Evolutionary conservation across 306 rosid species (phyloP).

Genomic region (Comarum palustre): DNA sequence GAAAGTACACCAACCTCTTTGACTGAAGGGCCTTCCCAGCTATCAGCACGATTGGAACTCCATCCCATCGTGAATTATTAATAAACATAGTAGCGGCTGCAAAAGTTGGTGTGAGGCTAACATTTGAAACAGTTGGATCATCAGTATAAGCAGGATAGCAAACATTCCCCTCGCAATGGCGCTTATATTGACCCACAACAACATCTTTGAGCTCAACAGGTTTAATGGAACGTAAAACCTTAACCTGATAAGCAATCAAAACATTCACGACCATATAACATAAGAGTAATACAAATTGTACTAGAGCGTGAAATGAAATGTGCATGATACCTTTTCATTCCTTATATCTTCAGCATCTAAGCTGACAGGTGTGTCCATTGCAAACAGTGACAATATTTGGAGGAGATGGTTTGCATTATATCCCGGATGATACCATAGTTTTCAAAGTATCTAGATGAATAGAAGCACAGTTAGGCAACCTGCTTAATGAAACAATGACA

Average conservation of each 20-base stretch:
- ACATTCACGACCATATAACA: background rate
- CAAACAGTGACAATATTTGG: conserved; percentile 89
- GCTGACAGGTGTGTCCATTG: conserved; percentile 98
- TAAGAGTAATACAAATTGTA: background rate
- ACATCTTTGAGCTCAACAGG: conserved; percentile 74
- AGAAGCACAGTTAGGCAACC: background rate
- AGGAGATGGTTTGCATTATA: conserved; percentile 95
- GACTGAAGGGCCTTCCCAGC: conserved; percentile 98
- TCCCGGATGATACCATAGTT: conserved; percentile 93
- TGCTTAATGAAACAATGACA: background rate
- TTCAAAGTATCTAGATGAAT: conserved; percentile 63
- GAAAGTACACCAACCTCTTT: conserved; percentile 49
- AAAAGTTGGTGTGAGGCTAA: conserved; percentile 87
- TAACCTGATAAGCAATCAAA: conserved; percentile 50
- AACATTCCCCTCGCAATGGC: conserved; percentile 67
- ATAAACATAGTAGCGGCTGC: conserved; percentile 93
- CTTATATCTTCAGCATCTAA: conserved; percentile 91
- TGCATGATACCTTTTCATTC: conserved; percentile 70
- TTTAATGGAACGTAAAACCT: conserved; percentile 84
- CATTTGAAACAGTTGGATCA: conserved; percentile 72
- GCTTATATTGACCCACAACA: conserved; percentile 90
- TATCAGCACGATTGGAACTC: conserved; percentile 93
- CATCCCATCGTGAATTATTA: conserved; percentile 94
- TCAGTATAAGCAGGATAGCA: conserved; percentile 69
- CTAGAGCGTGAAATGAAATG: background rate